Evolutionary conservation across 305 asterid genomes (phyloP).

Genomic region (Fraxinus floribunda): DNA sequence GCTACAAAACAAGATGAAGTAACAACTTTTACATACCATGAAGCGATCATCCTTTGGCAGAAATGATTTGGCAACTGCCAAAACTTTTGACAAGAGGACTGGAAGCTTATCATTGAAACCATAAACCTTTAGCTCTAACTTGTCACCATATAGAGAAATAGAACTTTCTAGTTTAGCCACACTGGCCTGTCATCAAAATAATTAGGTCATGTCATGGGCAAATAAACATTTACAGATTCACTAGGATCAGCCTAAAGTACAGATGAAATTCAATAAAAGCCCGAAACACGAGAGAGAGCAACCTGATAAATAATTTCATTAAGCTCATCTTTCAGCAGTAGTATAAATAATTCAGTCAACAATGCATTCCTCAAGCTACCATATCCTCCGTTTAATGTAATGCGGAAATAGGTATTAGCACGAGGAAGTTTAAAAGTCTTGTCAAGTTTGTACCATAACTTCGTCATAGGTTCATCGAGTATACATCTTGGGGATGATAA

Average conservation of each 20-base stretch:
- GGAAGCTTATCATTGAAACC: slow-evolving; percentile 98
- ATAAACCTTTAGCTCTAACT: slow-evolving; percentile 87
- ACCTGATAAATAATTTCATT: slow-evolving; percentile 98
- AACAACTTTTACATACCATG: slow-evolving; percentile 49
- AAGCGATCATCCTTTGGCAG: slow-evolving; percentile 85
- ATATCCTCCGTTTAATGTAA: slow-evolving; percentile 80
- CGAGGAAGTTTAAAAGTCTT: slow-evolving; percentile 88
- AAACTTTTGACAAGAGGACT: slow-evolving; percentile 73
- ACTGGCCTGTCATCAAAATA: slow-evolving; percentile 69
- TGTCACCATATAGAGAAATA: slow-evolving; percentile 80
- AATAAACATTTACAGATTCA: slow-evolving; percentile 3
- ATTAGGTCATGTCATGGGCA: slow-evolving; percentile 9
- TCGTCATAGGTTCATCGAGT: slow-evolving; percentile 71
- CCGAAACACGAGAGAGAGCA: slow-evolving; percentile 2
- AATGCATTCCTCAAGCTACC: slow-evolving; percentile 63
- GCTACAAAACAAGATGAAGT: slow-evolving; percentile 15
- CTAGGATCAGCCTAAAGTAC: slow-evolving; percentile 15
- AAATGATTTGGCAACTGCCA: slow-evolving; percentile 72
- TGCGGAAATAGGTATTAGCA: slow-evolving; percentile 90
- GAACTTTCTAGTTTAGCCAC: slow-evolving; percentile 91
- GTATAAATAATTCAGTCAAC: slow-evolving; percentile 75
- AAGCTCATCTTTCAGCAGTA: slow-evolving; percentile 89
- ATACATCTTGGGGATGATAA: slow-evolving; percentile 66
- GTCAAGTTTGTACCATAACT: slow-evolving; percentile 96
- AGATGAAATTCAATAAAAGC: slow-evolving; percentile 15